Conservation (phyloP, 1,284 basidiomycete species). For the Dichomitus squalens region DNA sequence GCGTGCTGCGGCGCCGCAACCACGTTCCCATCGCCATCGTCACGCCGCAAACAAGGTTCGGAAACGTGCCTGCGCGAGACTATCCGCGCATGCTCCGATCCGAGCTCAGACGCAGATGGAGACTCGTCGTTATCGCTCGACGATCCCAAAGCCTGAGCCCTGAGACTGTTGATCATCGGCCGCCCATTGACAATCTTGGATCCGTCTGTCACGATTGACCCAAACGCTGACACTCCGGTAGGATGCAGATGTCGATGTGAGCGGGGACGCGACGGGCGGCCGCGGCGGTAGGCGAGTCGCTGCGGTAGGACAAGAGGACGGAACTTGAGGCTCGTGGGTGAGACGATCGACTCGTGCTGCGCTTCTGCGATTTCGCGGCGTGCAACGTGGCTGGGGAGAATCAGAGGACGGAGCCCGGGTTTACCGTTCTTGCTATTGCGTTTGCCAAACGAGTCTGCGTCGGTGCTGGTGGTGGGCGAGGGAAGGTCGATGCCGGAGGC, state of each 20-base stretch:
- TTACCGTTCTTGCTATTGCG: background rate
- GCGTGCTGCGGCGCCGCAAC: background rate
- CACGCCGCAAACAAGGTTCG: background rate
- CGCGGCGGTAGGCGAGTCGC: conserved; percentile 14
- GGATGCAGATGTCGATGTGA: too few species aligned
- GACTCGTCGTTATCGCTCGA: too few species aligned
- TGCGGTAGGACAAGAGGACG: conserved; percentile 25
- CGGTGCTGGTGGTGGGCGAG: background rate
- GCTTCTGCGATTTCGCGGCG: conserved; percentile 16
- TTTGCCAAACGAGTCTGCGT: too few species aligned
- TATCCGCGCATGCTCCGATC: background rate
- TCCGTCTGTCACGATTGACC: too few species aligned
- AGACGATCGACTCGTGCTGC: conserved; percentile 9
- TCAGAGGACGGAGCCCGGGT: conserved; percentile 19
- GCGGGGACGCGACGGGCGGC: background rate
- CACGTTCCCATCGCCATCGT: background rate
- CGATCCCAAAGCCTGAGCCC: background rate
- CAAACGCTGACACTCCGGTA: too few species aligned
- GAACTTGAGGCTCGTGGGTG: conserved; percentile 4
- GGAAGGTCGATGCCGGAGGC: conserved; percentile 8
- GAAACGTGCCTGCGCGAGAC: conserved; percentile 9
- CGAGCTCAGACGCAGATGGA: background rate
- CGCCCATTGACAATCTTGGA: background rate
- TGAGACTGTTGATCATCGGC: background rate
- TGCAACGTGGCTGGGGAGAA: conserved; percentile 25